phyloP scores from a whole-genome alignment of 192 early-diverging fungal genomes.

The Entomortierella chlamydospora region DNA sequence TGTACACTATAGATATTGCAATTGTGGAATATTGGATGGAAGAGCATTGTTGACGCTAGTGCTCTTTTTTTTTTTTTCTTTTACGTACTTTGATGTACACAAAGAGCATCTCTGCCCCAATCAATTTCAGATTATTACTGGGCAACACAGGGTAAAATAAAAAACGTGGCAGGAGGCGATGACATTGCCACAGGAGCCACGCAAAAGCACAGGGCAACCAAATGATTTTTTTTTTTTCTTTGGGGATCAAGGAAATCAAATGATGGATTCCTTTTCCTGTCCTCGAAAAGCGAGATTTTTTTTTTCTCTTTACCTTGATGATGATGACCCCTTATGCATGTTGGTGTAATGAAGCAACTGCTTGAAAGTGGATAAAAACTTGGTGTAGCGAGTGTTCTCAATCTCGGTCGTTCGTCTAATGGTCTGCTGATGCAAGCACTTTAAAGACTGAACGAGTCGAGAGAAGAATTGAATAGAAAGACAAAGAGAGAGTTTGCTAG shows the following conservation, averaged over 20 bases:
- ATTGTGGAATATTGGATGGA: too few species aligned
- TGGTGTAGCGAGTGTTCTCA: not conserved
- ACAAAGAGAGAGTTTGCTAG: not conserved
- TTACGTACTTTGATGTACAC: too few species aligned
- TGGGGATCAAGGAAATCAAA: too few species aligned
- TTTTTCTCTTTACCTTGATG: conserved; percentile 8
- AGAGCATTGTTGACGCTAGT: too few species aligned
- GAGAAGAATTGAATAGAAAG: not conserved
- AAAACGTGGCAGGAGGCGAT: conserved; percentile 17
- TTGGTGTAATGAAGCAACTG: not conserved
- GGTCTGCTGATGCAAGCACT: not conserved
- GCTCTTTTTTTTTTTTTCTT: too few species aligned
- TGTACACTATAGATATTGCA: too few species aligned
- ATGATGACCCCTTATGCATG: conserved; percentile 14
- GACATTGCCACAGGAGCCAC: not conserved
- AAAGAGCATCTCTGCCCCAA: not conserved
- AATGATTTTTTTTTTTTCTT: too few species aligned
- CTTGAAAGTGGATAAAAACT: not conserved
- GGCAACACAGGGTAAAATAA: not conserved
- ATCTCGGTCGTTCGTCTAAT: too few species aligned
- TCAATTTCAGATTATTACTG: not conserved
- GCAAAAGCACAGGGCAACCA: not conserved
- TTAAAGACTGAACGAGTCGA: not conserved
- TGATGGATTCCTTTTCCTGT: too few species aligned
- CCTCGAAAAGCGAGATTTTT: too few species aligned